Percentiles rank a stretch among this genome's conserved stretches.
phyloP scores from a whole-genome alignment of 2,329 filamentous ascomycete genomes.

The Lachnellula occidentalis region DNA sequence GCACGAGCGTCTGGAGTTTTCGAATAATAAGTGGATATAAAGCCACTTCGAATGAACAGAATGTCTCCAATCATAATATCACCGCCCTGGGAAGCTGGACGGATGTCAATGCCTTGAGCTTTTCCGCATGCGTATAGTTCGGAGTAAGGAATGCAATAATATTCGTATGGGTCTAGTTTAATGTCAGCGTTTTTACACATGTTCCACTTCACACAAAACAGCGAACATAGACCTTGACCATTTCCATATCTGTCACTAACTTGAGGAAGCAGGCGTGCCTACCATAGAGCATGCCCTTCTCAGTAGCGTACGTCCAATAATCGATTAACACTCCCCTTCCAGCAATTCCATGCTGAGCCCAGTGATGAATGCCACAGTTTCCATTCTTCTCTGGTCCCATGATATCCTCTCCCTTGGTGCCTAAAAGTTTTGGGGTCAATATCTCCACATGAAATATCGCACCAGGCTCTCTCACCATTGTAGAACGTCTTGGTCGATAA shows the following conservation, averaged over 20 bases:
- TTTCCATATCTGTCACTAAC: too few relatives aligned
- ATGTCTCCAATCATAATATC: conserved; percentile 48
- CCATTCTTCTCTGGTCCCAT: conserved; percentile 21
- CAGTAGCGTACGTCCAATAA: conserved; percentile 40
- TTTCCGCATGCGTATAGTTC: conserved; percentile 27
- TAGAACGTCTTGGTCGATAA: conserved; percentile 24
- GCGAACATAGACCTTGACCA: too few relatives aligned
- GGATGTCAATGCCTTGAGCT: conserved; percentile 29
- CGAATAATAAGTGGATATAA: conserved; percentile 34
- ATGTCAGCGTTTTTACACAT: not conserved
- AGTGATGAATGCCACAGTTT: conserved; percentile 30
- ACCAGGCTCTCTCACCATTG: conserved; percentile 13
- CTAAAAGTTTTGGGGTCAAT: not conserved
- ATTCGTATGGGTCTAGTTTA: conserved; percentile 26
- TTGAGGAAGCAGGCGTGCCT: not conserved
- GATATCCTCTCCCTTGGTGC: conserved; percentile 25
- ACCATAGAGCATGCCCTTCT: conserved; percentile 34
- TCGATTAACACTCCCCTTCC: conserved; percentile 51
- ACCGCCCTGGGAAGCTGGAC: conserved; percentile 38
- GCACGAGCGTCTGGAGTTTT: conserved; percentile 34
- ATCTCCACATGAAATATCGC: not conserved
- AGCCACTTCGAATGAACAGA: conserved; percentile 45
- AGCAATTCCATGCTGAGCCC: conserved; percentile 42
- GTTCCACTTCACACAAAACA: too few relatives aligned
- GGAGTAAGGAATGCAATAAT: conserved; percentile 23